phyloP scores from a whole-genome alignment of 768 basidiomycete genomes.

The Daedalea quercina region DNA sequence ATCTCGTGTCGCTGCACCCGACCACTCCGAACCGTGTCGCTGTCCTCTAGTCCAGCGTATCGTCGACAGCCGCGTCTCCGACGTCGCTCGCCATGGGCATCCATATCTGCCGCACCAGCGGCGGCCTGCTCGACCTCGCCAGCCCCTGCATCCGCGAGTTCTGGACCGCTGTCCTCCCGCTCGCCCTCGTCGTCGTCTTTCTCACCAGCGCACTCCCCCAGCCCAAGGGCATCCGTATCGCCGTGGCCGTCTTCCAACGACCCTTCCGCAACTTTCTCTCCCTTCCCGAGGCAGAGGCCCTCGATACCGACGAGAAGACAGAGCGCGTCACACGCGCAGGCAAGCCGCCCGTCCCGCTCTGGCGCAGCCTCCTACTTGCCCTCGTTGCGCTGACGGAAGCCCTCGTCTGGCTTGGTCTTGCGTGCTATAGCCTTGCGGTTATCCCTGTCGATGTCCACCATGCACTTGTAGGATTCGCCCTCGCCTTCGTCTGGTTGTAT shows the following conservation, averaged over 20 bases:
- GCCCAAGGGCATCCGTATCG: constrained; percentile 8
- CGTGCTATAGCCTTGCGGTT: constrained; percentile 44
- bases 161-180: constrained; percentile 23
- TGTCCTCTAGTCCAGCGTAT: background rate
- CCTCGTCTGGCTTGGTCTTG: constrained; percentile 51
- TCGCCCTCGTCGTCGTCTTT: constrained; percentile 16
- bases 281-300: constrained; percentile 22
- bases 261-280: constrained; percentile 21
- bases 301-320: constrained; percentile 9
- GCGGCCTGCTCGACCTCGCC: constrained; percentile 13
- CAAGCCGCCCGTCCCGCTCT: constrained; percentile 35
- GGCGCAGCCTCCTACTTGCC: constrained; percentile 54
- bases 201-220: constrained; percentile 11
- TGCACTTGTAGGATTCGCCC: constrained; percentile 36
- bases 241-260: constrained; percentile 3
- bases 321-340: background rate
- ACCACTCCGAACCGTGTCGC: too few species aligned
- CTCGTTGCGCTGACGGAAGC: constrained; percentile 50
- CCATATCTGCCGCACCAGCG: background rate
- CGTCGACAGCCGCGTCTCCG: background rate
- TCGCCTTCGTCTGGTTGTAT: constrained; percentile 61
- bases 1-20: too few species aligned
- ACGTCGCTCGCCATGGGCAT: background rate
- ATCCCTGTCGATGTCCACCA: constrained; percentile 25
- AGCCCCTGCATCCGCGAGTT: constrained; percentile 20